Evolutionary conservation across 495 filamentous ascomycete genomes (phyloP), one percentile per base, ranked within the genome.

Genomic region (Penicillium roqueforti): DNA sequence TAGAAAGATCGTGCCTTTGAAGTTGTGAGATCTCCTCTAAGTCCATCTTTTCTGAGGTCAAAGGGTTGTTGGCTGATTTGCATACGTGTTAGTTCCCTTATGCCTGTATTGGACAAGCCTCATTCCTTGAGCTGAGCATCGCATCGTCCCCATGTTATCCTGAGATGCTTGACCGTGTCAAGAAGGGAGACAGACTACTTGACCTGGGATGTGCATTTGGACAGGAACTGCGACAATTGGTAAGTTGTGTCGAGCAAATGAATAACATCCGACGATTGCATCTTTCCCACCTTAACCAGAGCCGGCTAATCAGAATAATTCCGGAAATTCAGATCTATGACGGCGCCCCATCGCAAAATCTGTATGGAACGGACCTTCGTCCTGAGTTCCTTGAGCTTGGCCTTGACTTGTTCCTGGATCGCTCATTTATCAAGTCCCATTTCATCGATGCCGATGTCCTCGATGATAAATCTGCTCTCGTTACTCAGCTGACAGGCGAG

Each of bases 131-230:
- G 37, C 75, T 48, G 38, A 66, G 60, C 28, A 45, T 62, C n/a
- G 31, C 14, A 32, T 57, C 1, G 31, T 63, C n/a, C 53, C 70
- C 58, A 42, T 54, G 11, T 1, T 59, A 74, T 16, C 40, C 55
- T 4, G 60, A 62, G 7, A 55, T 73, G 22, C 62, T 68, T 2
- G 44, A 45, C 4, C 55, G 60, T 4, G 34, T 72, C 10, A 57
- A 58, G n/a, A 36, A 44, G 13, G 66, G 62, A 31, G 34, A 56
- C 6, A 58, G 48, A 13, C 23, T 82, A 23, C 68, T 83, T n/a
- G 78, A 81, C 36, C 58, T 76, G 1, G 78, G 77, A 0, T 80
- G 76, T 51, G 80, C 75, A 42, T 70, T 80, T 37, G 78, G 76
- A 16, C 76, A 79, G 49, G 79, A 78, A 43, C 29, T 83, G 16